Evolutionary conservation across 257 asterid species (phyloP).

Genomic region (Solanum medicagineum): DNA sequence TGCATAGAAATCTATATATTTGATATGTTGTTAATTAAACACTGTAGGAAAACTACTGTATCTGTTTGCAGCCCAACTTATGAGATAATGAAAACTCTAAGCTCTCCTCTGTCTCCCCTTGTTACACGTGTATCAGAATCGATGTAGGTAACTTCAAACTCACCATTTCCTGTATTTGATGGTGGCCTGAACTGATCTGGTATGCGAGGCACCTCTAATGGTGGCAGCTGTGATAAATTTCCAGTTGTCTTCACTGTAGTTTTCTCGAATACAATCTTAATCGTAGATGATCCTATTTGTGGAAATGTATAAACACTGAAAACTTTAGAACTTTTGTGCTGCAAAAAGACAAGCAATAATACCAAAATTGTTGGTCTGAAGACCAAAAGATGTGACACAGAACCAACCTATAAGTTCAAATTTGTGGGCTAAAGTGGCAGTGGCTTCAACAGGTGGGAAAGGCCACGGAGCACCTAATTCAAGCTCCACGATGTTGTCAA

Average conservation of each 20-base stretch:
- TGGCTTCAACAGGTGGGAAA: slow-evolving; percentile 58
- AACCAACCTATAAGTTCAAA: slow-evolving; percentile 60
- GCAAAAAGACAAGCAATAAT: background rate
- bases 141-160: slow-evolving; percentile 72
- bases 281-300: slow-evolving; percentile 33
- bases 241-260: slow-evolving; percentile 78
- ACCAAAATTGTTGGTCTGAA: background rate
- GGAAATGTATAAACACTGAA: background rate
- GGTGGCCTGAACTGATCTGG: slow-evolving; percentile 65
- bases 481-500: slow-evolving; percentile 87
- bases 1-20: background rate
- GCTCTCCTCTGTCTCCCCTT: slow-evolving; percentile 84
- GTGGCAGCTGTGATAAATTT: slow-evolving; percentile 75
- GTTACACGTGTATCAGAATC: slow-evolving; percentile 75
- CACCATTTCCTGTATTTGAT: slow-evolving; percentile 70
- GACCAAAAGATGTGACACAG: background rate
- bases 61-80: background rate
- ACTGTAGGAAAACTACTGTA: background rate
- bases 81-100: slow-evolving; percentile 74
- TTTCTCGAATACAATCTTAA: slow-evolving; percentile 75
- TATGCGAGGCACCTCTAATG: slow-evolving; percentile 61
- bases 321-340: background rate
- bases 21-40: background rate
- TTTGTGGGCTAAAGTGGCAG: slow-evolving; percentile 96
- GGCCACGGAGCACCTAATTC: slow-evolving; percentile 95